A percentile compares a stretch with the other conserved stretches of the same genome.
phyloP scores from a whole-genome alignment of 768 basidiomycete species.

The Mrakia hoshinonis region DNA sequence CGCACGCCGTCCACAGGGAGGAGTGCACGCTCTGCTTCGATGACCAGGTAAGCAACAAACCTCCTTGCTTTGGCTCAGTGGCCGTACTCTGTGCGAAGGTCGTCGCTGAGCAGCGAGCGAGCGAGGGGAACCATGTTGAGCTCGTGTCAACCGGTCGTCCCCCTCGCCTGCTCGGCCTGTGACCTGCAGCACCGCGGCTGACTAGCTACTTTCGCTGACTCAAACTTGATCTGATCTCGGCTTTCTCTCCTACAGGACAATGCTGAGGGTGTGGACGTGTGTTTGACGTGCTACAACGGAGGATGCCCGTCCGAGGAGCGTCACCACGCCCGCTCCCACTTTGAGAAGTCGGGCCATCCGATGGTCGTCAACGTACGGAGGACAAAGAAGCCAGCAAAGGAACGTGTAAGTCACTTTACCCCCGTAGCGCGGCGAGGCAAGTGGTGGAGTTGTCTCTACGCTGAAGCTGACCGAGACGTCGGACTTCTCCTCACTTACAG shows the following conservation, averaged over 20 bases:
- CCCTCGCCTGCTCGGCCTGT: not conserved
- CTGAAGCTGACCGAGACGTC: not conserved
- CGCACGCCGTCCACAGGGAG: constrained; percentile 47
- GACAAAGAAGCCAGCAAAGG: constrained; percentile 53
- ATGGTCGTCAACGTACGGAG: constrained; percentile 76
- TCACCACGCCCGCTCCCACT: constrained; percentile 67
- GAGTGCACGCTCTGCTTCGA: constrained; percentile 98
- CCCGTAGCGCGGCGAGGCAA: too few species aligned
- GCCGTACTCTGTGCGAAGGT: too few species aligned
- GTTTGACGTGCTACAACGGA: constrained; percentile 88
- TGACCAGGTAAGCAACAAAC: constrained; percentile 54
- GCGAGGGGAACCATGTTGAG: not conserved
- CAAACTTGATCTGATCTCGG: too few species aligned
- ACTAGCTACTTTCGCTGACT: not conserved
- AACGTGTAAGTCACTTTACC: constrained; percentile 52
- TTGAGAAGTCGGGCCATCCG: constrained; percentile 59
- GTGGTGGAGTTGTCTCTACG: too few species aligned
- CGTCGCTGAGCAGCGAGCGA: too few species aligned
- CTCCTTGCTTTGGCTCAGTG: not conserved
- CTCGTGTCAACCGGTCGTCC: not conserved
- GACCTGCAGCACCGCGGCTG: not conserved
- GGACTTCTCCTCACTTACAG: constrained; percentile 41
- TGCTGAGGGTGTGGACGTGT: constrained; percentile 73
- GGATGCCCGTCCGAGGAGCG: constrained; percentile 53
- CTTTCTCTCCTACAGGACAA: constrained; percentile 66